Evolutionary conservation across 108 stramenopile species (phyloP).

Genomic region (Craspedostauros australis): DNA sequence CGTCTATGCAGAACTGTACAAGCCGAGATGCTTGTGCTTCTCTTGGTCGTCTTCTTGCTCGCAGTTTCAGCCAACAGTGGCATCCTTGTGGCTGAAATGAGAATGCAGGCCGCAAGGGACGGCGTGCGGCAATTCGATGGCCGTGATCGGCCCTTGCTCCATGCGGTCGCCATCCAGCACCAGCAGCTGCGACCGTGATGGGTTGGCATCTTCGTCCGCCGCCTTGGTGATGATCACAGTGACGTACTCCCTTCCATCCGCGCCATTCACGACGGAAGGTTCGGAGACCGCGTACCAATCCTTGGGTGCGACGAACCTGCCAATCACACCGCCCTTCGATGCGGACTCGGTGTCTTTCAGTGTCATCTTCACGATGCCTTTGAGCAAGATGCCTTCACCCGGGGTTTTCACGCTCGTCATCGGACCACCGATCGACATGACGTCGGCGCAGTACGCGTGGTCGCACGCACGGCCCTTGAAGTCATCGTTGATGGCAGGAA

Average conservation of each 20-base stretch:
- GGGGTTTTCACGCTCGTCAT: slow-evolving; percentile 11
- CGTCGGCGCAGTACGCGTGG: slow-evolving; percentile 2
- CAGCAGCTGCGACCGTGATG: slow-evolving; percentile 11
- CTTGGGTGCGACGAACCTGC: slow-evolving; percentile 11
- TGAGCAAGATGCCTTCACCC: slow-evolving; percentile 15
- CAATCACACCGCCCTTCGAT: slow-evolving; percentile 9
- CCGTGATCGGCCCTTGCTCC: slow-evolving; percentile 10
- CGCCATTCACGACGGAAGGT: too few species aligned
- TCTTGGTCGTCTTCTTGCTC: too few species aligned
- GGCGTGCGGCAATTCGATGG: slow-evolving; percentile 15
- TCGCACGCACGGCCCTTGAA: slow-evolving; percentile 1
- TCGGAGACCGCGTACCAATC: too few species aligned
- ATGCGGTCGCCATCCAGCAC: slow-evolving; percentile 28
- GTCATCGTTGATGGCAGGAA: slow-evolving; percentile 29
- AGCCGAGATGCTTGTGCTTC: too few species aligned
- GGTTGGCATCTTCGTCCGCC: not conserved
- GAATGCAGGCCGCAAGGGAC: slow-evolving; percentile 34
- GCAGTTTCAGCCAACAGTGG: too few species aligned
- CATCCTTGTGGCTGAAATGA: too few species aligned
- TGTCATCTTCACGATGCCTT: slow-evolving; percentile 19
- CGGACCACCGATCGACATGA: slow-evolving; percentile 27
- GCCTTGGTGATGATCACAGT: not conserved
- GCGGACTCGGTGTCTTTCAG: slow-evolving; percentile 10
- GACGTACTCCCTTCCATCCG: not conserved
- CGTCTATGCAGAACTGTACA: too few species aligned